Evolutionary conservation across 2,329 filamentous ascomycete genomes (phyloP).

Genomic region (Ramularia endophylla): DNA sequence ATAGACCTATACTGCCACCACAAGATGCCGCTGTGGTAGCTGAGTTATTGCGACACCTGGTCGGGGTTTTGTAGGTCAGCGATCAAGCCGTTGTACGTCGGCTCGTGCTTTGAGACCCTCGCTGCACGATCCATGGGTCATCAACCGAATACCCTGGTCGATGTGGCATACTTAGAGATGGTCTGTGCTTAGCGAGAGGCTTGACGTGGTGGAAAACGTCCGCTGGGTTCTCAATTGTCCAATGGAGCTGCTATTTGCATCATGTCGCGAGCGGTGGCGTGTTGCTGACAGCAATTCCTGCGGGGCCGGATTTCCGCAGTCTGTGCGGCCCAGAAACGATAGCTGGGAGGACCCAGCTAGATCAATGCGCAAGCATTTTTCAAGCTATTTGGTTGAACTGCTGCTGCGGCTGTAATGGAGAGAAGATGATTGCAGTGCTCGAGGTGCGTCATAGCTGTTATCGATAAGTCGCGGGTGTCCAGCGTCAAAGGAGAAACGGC

Average conservation of each 20-base stretch:
- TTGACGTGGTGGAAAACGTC: slow-evolving; percentile 13
- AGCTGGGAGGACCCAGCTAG: too few species aligned
- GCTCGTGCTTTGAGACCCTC: slow-evolving; percentile 16
- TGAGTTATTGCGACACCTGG: too few species aligned
- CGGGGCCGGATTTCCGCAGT: slow-evolving; percentile 2
- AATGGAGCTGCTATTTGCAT: slow-evolving; percentile 7
- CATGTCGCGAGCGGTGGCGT: slow-evolving; percentile 4
- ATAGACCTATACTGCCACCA: background rate
- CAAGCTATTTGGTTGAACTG: too few species aligned
- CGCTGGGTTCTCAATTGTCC: slow-evolving; percentile 8
- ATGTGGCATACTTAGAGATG: slow-evolving; percentile 4
- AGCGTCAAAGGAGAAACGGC: too few species aligned
- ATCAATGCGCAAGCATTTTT: too few species aligned
- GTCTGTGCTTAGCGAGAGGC: slow-evolving; percentile 17
- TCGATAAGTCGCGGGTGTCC: too few species aligned
- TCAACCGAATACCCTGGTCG: slow-evolving; percentile 9
- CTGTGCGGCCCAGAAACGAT: too few species aligned
- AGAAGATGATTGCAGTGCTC: too few species aligned
- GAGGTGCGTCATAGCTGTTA: too few species aligned
- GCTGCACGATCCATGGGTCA: slow-evolving; percentile 3
- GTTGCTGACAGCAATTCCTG: slow-evolving; percentile 14
- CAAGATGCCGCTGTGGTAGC: background rate
- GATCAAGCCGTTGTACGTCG: slow-evolving; percentile 16
- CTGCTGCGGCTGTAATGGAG: too few species aligned
- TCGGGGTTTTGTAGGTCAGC: too few species aligned